Percentiles rank a stretch among this genome's conserved stretches.
Evolutionary conservation across 441 rosid species (phyloP).

Genomic region (Biscutella laevigata): DNA sequence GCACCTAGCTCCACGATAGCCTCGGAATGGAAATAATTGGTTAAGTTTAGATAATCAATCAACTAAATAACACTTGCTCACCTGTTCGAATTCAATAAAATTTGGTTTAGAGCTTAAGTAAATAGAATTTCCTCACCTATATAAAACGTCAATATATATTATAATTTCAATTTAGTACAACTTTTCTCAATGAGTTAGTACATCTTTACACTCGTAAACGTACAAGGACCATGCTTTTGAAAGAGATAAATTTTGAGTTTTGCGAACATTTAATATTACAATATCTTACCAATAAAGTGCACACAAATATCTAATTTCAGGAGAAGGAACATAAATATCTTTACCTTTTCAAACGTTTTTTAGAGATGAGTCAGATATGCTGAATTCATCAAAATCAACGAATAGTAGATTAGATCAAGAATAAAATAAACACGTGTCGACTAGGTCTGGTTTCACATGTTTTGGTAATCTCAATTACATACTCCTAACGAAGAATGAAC

Average conservation of each 20-base stretch:
- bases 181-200: no score
- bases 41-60: no score
- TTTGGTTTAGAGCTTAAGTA: no score
- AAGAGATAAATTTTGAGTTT: constrained; percentile 10
- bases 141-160: no score
- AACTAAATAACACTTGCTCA: no score
- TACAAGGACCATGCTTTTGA: constrained; percentile 13
- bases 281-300: constrained; percentile 25
- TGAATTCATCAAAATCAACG: constrained; percentile 25
- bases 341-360: constrained; percentile 2
- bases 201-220: constrained; percentile 7
- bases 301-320: constrained; percentile 23
- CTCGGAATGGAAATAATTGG: no score
- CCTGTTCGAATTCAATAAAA: no score
- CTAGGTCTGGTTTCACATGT: constrained; percentile 19
- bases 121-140: no score
- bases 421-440: constrained; percentile 25
- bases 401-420: constrained; percentile 21
- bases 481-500: constrained; percentile 2
- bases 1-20: no score
- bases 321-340: constrained; percentile 26
- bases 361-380: constrained; percentile 16
- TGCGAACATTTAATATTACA: constrained; percentile 4
- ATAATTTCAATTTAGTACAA: no score
- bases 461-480: constrained; percentile 9